Evolutionary conservation across 1,284 basidiomycete genomes (phyloP).

Genomic region (Ceratobasidium papillatum): DNA sequence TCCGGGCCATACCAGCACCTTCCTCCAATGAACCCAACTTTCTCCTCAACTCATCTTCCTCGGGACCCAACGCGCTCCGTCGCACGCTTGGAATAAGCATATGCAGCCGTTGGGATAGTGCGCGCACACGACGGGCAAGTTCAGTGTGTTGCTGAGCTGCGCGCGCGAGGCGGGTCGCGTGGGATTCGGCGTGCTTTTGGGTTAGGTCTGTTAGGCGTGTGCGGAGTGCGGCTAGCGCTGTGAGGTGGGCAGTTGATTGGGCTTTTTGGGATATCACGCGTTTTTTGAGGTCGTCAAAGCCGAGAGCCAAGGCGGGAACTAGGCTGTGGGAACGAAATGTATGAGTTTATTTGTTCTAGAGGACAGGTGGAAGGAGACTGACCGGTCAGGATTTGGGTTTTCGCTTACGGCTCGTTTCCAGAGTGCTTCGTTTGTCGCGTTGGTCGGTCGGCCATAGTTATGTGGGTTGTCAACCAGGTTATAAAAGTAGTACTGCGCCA

Average conservation of each 20-base stretch:
- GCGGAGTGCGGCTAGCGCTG: conserved; percentile 58
- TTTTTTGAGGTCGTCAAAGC: conserved; percentile 83
- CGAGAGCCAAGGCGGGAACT: conserved; percentile 82
- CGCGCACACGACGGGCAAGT: conserved; percentile 76
- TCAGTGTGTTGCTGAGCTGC: conserved; percentile 75
- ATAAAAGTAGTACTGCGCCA: conserved; percentile 77
- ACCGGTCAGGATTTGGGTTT: conserved; percentile 86
- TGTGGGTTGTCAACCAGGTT: conserved; percentile 83
- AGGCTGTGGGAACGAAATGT: conserved; percentile 58
- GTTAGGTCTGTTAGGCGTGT: conserved; percentile 45
- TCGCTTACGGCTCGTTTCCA: conserved; percentile 85
- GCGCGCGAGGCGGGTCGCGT: conserved; percentile 72
- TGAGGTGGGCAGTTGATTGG: conserved; percentile 74
- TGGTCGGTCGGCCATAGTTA: conserved; percentile 77
- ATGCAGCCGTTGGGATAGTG: conserved; percentile 78
- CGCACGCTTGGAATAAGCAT: conserved; percentile 80
- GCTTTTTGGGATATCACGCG: conserved; percentile 81
- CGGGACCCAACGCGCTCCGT: conserved; percentile 79
- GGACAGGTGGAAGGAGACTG: conserved; percentile 49
- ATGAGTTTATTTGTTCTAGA: background rate
- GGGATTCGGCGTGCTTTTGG: conserved; percentile 73
- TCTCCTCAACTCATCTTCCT: conserved; percentile 77
- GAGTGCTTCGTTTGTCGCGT: conserved; percentile 74
- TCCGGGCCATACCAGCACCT: conserved; percentile 67
- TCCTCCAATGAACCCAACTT: conserved; percentile 79